Evolutionary conservation across 2,329 filamentous ascomycete genomes (phyloP), one percentile per base, ranked within the genome.

Genomic region (Claviceps arundinis): DNA sequence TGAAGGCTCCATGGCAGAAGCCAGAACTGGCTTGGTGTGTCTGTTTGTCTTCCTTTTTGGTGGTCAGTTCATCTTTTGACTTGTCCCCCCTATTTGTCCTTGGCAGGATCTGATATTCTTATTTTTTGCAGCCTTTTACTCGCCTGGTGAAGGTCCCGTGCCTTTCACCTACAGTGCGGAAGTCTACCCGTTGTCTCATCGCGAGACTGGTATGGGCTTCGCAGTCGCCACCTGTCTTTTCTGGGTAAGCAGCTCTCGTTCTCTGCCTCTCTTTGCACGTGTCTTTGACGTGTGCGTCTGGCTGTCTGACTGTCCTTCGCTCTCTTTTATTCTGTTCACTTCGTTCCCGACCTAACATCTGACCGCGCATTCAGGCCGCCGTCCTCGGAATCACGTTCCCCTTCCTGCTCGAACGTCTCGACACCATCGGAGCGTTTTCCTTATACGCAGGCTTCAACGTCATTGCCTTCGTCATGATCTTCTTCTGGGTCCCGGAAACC

Each of bases 31-130:
- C 37, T 63, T 78, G 0, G 74, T 84, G 37, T 78, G 80, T 2
- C 66, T 82, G 4, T 84, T 84, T 55, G 69, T 84, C 56, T 85
- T 80, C 65, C 62, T 85, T 14, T 86, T 85, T 56, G 78, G 75
- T 1, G 77, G 58, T 60, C 26, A 47, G 55, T 34, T 40, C 24
- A 19, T 14, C 8, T 8, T 2, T 16, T 41, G 5, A 7, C n/a
- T 17, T 19, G 37, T n/a, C 7, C 19, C 19, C 6, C 7, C 1
- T 17, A n/a, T 19, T 14, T 1, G 5, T 24, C 1, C 8, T 30
- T 30, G 8, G 9, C 3, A 22, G 5, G 11, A 5, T 14, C 43
- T 55, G 19, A 54, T 14, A 9, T 24, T 37, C n/a, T 38, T 17
- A 16, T 14, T 9, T n/a, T n/a, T 11, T 37, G 7, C 19, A 59